Evolutionary conservation across 805 yeast genomes (phyloP).

Genomic region (Kurtzmaniella cleridarum): DNA sequence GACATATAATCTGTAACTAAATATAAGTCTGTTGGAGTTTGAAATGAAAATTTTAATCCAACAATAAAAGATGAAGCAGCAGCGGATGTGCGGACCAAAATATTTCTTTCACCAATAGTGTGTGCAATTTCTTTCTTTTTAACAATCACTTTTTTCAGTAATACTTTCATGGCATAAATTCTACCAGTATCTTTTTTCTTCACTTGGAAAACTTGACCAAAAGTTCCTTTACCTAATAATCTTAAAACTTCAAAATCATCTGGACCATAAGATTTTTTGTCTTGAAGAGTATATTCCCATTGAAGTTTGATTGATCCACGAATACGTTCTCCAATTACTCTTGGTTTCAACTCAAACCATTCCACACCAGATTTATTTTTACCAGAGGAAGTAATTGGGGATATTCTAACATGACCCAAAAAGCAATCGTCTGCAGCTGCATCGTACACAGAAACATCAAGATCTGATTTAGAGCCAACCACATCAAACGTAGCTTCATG

Average conservation of each 20-base stretch:
- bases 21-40: constrained; percentile 88
- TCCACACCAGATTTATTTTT: constrained; percentile 43
- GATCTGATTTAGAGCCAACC: constrained; percentile 72
- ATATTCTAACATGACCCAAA: constrained; percentile 75
- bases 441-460: constrained; percentile 90
- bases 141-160: constrained; percentile 90
- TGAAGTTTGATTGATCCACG: constrained; percentile 73
- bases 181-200: constrained; percentile 83
- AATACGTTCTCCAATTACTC: constrained; percentile 71
- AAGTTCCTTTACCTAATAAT: constrained; percentile 91
- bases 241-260: constrained; percentile 90
- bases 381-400: constrained; percentile 48
- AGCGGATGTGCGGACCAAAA: constrained; percentile 85
- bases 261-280: constrained; percentile 83
- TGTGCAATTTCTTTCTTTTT: constrained; percentile 97
- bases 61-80: constrained; percentile 91
- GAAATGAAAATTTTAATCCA: constrained; percentile 92
- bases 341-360: constrained; percentile 73
- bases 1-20: constrained; percentile 96
- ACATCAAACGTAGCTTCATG: constrained; percentile 93
- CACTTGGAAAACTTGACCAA: constrained; percentile 97
- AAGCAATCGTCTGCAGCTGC: constrained; percentile 76
- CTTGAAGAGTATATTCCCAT: constrained; percentile 61
- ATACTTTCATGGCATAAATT: constrained; percentile 95
- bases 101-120: constrained; percentile 95